phyloP scores from a whole-genome alignment of 225 moss, liverwort and hornwort species.

The Antitrichia curtipendula region DNA sequence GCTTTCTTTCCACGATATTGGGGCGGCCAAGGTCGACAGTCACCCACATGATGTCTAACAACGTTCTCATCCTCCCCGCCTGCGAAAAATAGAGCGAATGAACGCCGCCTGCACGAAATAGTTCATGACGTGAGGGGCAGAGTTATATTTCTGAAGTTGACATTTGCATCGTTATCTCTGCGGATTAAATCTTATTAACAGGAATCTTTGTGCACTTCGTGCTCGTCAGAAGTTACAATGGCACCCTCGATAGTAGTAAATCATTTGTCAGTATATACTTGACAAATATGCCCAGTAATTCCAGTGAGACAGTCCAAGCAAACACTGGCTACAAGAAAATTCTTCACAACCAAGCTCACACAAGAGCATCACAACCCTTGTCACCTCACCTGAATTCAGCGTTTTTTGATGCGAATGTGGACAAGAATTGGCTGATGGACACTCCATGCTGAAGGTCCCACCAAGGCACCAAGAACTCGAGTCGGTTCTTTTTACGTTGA shows the following conservation, averaged over 20 bases:
- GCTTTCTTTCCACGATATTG: conserved; percentile 39
- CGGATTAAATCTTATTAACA: neutral
- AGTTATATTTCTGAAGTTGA: neutral
- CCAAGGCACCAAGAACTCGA: conserved; percentile 61
- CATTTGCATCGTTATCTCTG: neutral
- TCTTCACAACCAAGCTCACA: neutral
- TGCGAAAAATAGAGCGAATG: conserved; percentile 46
- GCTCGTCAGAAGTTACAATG: neutral
- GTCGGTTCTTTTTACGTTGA: conserved; percentile 50
- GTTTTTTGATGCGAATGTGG: conserved; percentile 49
- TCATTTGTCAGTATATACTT: neutral
- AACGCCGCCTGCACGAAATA: conserved; percentile 30
- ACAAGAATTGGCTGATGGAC: conserved; percentile 47
- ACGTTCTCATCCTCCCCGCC: conserved; percentile 49
- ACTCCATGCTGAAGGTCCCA: conserved; percentile 68
- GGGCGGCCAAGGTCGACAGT: conserved; percentile 36
- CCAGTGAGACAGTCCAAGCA: neutral
- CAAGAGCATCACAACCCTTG: neutral
- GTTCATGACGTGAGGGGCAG: neutral
- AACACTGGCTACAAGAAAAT: neutral
- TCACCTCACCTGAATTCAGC: conserved; percentile 34
- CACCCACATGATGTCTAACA: conserved; percentile 30
- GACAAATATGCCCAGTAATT: neutral
- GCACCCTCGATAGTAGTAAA: neutral
- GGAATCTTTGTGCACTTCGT: neutral